Evolutionary conservation across 179 eudicot species (phyloP).

Genomic region (Drosera spatulata): DNA sequence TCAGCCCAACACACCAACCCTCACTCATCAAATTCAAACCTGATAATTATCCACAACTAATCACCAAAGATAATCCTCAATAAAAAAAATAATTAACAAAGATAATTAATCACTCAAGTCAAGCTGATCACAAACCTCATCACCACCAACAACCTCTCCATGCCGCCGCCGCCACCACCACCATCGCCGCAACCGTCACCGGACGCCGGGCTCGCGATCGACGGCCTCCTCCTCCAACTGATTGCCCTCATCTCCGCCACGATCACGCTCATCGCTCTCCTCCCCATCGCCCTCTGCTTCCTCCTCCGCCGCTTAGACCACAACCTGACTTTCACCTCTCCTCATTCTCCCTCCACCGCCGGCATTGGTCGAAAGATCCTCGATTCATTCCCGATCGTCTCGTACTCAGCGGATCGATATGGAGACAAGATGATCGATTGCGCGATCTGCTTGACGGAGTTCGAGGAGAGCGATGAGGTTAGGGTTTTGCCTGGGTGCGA

Average conservation of each 20-base stretch:
- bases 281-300: slow-evolving; percentile 61
- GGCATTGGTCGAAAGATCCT: slow-evolving; percentile 71
- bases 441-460: slow-evolving; percentile 68
- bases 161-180: too few species aligned
- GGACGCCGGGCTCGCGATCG: too few species aligned
- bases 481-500: slow-evolving; percentile 77
- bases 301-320: slow-evolving; percentile 49
- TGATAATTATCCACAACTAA: too few species aligned
- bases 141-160: too few species aligned
- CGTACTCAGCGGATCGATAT: slow-evolving; percentile 32
- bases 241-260: slow-evolving; percentile 2
- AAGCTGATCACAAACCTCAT: too few species aligned
- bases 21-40: too few species aligned
- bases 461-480: slow-evolving; percentile 51
- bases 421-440: slow-evolving; percentile 35
- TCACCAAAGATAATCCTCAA: too few species aligned
- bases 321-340: slow-evolving; percentile 24
- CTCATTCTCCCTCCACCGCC: slow-evolving; percentile 7
- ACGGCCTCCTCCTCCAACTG: background rate
- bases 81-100: too few species aligned
- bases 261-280: slow-evolving; percentile 44
- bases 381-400: slow-evolving; percentile 43
- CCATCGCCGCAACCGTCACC: too few species aligned
- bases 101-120: too few species aligned
- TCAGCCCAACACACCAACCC: too few species aligned